These are phyloP conservation scores for Tetracentron sinense DNA, from an alignment of 164 flowering plant genomes.

Conservation along the genomic window DNA sequence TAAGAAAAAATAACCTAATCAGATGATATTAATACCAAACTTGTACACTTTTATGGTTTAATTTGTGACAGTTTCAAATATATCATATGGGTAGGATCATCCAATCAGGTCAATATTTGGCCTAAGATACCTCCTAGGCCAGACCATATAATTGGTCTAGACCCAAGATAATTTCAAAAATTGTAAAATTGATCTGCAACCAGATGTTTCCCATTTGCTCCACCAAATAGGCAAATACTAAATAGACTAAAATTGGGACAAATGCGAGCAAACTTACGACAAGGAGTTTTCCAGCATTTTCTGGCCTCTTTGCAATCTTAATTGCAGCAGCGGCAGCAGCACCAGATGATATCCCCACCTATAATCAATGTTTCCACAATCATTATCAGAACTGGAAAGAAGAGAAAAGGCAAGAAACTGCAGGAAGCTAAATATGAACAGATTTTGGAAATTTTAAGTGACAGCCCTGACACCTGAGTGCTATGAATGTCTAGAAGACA, in stretches of 20 bases:
- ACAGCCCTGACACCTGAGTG: neutral
- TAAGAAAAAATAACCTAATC: neutral
- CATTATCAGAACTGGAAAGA: neutral
- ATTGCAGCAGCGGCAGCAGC: conserved; percentile 72
- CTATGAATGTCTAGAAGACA: neutral
- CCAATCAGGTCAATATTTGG: neutral
- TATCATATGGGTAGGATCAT: neutral
- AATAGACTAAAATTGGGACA: too few relatives aligned
- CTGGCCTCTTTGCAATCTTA: conserved; percentile 61
- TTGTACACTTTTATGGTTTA: neutral
- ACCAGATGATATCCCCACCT: conserved; percentile 69
- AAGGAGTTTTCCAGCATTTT: conserved; percentile 79
- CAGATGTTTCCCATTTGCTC: neutral
- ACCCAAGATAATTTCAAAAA: too few relatives aligned
- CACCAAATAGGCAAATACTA: neutral
- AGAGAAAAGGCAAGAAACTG: neutral
- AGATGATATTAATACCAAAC: neutral
- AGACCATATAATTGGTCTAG: too few relatives aligned
- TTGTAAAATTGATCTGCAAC: neutral
- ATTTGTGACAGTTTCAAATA: neutral
- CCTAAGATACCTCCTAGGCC: neutral
- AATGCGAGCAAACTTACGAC: conserved; percentile 49
- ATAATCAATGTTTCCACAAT: neutral
- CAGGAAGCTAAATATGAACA: neutral
- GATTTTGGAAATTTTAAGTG: neutral